Evolutionary conservation across 345 rosid species (phyloP), one percentile per base, ranked within the genome.

Genomic region (Barbarea vulgaris): DNA sequence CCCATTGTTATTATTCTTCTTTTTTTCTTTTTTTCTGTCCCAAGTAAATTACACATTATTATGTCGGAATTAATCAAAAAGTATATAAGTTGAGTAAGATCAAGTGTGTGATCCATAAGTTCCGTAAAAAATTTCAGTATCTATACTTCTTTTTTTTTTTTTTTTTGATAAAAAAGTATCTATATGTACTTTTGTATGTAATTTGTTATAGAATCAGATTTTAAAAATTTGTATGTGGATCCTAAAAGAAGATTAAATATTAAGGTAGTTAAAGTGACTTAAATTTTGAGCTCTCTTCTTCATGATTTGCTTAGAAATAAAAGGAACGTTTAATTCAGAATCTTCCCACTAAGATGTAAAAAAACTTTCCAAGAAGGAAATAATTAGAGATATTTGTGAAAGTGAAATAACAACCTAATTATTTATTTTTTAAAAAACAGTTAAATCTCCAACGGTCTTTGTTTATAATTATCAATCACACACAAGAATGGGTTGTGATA

Each of bases 401-500:
- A 27, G 3, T 3, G 22, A 39, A 12, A 14, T 15, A 42, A 42
- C 9, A 42, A 15, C 48, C 8, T 28, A n/a, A 30, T 31, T 57
- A 56, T 9, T 1, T n/a, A 30, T n/a, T n/a, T n/a, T n/a, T n/a
- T 14, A 14, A 9, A 57, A 57, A 17, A 57, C 15, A 60, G 30
- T 21, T 21, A 21, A 57, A 31, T 57, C 28, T 39, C 13, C 31
- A 24, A 62, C 51, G 3, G 27, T 62, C 18, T 9, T 22, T 22
- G 34, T 39, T 61, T 14, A 21, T 24, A 74, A 74, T 31, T 44
- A 74, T 74, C 47, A 74, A 42, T 74, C 51, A 46, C 66, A 74
- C 41, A 34, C 17, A 76, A 76, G 69, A 52, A 68, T 68, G 64
- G 79, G 79, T 51, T 51, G 69, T 76, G 79, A 60, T 37, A 28